phyloP scores from a whole-genome alignment of 805 yeast species.

The Barnettozyma sp. region DNA sequence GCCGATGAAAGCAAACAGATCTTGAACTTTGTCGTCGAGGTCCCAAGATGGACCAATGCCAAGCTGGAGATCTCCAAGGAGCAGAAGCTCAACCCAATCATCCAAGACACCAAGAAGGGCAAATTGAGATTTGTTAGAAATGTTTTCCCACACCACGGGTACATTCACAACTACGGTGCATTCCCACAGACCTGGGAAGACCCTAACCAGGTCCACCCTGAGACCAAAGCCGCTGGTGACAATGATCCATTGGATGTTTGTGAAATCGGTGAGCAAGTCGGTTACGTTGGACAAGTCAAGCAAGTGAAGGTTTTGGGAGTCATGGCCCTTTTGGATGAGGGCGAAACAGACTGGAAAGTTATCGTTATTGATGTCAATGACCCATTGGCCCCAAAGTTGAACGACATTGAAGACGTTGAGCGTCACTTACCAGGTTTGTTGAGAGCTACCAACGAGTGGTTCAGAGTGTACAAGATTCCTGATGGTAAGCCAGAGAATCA shows the following conservation, averaged over 20 bases:
- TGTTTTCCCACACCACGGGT: constrained; percentile 98
- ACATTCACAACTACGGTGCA: constrained; percentile 97
- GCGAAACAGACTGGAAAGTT: constrained; percentile 88
- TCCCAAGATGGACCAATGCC: constrained; percentile 98
- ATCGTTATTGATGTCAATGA: constrained; percentile 79
- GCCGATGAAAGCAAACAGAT: constrained; percentile 91
- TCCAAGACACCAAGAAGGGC: constrained; percentile 97
- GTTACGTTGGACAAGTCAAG: constrained; percentile 65
- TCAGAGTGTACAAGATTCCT: constrained; percentile 94
- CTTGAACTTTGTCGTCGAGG: constrained; percentile 88
- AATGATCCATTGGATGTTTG: constrained; percentile 84
- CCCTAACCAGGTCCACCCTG: constrained; percentile 55
- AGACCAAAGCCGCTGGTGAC: constrained; percentile 67
- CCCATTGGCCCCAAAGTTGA: constrained; percentile 78
- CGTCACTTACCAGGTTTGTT: constrained; percentile 85
- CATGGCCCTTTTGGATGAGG: constrained; percentile 90
- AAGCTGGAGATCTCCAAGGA: constrained; percentile 93
- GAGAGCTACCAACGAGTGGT: constrained; percentile 96
- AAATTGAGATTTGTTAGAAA: constrained; percentile 92
- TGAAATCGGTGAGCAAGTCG: constrained; percentile 67
- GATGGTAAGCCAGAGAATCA: constrained; percentile 97
- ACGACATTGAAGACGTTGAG: constrained; percentile 88
- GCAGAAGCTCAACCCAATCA: constrained; percentile 78
- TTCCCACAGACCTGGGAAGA: constrained; percentile 66
- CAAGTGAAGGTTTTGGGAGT: constrained; percentile 92